Evolutionary conservation across 768 basidiomycete genomes (phyloP).

Genomic region (Xerocomus brunneocitrinus): DNA sequence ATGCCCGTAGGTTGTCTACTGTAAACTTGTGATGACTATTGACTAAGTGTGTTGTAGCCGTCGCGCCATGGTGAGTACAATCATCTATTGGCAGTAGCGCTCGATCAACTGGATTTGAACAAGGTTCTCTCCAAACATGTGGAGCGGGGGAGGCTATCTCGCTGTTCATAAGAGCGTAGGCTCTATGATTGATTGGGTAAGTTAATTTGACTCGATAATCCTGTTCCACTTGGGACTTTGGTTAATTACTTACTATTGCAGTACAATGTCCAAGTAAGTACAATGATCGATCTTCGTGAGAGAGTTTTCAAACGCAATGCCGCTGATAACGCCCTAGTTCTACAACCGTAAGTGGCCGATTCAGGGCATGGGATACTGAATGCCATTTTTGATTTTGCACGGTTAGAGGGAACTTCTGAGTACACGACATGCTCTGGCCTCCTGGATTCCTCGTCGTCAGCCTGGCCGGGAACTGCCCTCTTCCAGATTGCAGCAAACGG

Average conservation of each 20-base stretch:
- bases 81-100: neutral
- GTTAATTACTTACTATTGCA: neutral
- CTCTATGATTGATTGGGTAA: slow-evolving; percentile 43
- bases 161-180: slow-evolving; percentile 34
- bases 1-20: slow-evolving; percentile 28
- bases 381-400: neutral
- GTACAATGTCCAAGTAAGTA: slow-evolving; percentile 38
- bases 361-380: neutral
- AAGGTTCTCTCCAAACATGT: slow-evolving; percentile 20
- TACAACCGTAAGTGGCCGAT: slow-evolving; percentile 23
- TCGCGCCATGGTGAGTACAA: slow-evolving; percentile 17
- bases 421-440: slow-evolving; percentile 39
- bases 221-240: neutral
- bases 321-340: slow-evolving; percentile 10
- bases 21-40: neutral
- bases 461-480: slow-evolving; percentile 40
- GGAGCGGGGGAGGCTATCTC: slow-evolving; percentile 35
- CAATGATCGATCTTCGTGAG: neutral
- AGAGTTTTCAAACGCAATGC: neutral
- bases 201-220: neutral
- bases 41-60: slow-evolving; percentile 3
- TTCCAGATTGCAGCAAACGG: slow-evolving; percentile 51
- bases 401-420: slow-evolving; percentile 33
- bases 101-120: neutral
- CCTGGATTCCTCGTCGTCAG: slow-evolving; percentile 35